Evolutionary conservation across 2,329 filamentous ascomycete species (phyloP).

Genomic region (Cordyceps cateniannulata): DNA sequence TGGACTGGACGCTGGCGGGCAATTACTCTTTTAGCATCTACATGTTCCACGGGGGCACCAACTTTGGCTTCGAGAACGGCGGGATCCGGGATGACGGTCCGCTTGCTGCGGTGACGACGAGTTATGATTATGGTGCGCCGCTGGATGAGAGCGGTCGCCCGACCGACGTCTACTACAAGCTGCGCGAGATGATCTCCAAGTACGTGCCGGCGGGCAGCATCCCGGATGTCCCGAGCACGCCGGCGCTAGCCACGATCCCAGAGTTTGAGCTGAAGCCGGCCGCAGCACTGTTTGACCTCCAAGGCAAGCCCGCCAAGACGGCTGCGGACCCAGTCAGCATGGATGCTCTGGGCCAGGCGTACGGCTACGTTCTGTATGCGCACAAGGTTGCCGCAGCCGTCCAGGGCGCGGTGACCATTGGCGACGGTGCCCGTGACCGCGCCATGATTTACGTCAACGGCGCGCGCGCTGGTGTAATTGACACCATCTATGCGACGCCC

Average conservation of each 20-base stretch:
- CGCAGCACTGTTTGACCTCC: slow-evolving; percentile 31
- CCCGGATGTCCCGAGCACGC: slow-evolving; percentile 29
- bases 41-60: slow-evolving; percentile 48
- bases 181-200: slow-evolving; percentile 33
- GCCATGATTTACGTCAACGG: slow-evolving; percentile 42
- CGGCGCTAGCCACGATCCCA: slow-evolving; percentile 27
- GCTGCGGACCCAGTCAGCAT: slow-evolving; percentile 31
- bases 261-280: slow-evolving; percentile 32
- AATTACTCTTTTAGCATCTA: slow-evolving; percentile 42
- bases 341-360: slow-evolving; percentile 38
- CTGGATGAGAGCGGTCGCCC: slow-evolving; percentile 43
- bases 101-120: slow-evolving; percentile 34
- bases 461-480: slow-evolving; percentile 35
- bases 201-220: slow-evolving; percentile 30
- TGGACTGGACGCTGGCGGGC: slow-evolving; percentile 31
- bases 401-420: slow-evolving; percentile 30
- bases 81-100: slow-evolving; percentile 35
- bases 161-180: slow-evolving; percentile 34
- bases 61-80: slow-evolving; percentile 42
- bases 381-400: slow-evolving; percentile 23
- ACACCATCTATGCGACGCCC: slow-evolving; percentile 36
- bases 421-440: slow-evolving; percentile 38
- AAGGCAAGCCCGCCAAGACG: slow-evolving; percentile 19
- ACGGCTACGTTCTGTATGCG: slow-evolving; percentile 39
- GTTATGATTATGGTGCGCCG: slow-evolving; percentile 45